Evolutionary conservation across 805 yeast species (phyloP).

Genomic region (Yamadazyma philogaea): DNA sequence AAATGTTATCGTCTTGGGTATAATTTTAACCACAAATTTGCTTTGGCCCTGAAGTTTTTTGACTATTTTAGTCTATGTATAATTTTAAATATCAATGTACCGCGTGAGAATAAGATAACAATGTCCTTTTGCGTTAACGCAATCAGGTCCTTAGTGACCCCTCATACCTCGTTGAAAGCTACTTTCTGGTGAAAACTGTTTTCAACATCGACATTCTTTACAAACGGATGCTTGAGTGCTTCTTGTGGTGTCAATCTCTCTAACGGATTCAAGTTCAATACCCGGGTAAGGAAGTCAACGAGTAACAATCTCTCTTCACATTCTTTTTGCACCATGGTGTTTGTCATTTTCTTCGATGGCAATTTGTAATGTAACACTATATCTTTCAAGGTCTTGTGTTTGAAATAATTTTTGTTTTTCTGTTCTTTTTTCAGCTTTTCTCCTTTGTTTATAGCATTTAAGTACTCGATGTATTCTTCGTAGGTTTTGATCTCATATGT

Average conservation of each 20-base stretch:
- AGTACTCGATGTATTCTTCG: conserved; percentile 35
- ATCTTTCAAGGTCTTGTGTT: conserved; percentile 59
- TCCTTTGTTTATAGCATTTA: conserved; percentile 27
- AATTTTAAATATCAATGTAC: no score
- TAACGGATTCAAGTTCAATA: conserved; percentile 81
- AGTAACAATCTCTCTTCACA: conserved; percentile 66
- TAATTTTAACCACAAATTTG: no score
- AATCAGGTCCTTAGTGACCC: no score
- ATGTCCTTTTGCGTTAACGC: no score
- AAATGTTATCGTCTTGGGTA: no score
- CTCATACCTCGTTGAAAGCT: background rate
- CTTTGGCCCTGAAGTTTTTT: no score
- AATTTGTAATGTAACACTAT: conserved; percentile 74
- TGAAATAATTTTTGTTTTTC: conserved; percentile 83
- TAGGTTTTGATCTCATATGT: conserved; percentile 30
- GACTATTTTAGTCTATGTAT: no score
- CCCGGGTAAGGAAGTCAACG: conserved; percentile 73
- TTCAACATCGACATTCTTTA: conserved; percentile 30
- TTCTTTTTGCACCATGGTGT: conserved; percentile 61
- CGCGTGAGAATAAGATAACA: no score
- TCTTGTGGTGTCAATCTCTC: conserved; percentile 98
- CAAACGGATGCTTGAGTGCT: conserved; percentile 87
- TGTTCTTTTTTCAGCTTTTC: conserved; percentile 50
- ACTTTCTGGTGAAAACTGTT: background rate
- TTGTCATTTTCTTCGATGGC: conserved; percentile 56